Evolutionary conservation across 805 yeast genomes (phyloP).

Genomic region (Cyberlindnera mycetangii): DNA sequence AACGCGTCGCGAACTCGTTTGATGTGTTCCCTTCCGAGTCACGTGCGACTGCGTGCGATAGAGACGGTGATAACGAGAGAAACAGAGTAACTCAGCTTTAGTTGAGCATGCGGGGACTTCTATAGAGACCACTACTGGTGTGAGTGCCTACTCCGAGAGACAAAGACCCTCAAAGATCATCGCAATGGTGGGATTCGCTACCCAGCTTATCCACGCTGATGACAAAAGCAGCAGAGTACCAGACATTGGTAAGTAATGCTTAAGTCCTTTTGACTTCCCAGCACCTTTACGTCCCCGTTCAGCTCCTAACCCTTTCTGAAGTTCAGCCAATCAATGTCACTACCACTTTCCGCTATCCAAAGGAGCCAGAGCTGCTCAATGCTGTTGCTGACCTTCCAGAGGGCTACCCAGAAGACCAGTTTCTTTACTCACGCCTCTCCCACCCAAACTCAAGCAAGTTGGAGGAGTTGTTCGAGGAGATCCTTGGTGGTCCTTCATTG

Average conservation of each 20-base stretch:
- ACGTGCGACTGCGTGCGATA: neutral
- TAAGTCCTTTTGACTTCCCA: neutral
- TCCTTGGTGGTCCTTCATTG: slow-evolving; percentile 64
- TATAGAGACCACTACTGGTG: too few relatives aligned
- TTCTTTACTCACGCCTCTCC: slow-evolving; percentile 66
- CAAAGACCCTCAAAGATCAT: neutral
- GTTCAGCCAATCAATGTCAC: slow-evolving; percentile 80
- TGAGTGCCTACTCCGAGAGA: too few relatives aligned
- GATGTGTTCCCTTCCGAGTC: neutral
- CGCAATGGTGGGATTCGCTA: slow-evolving; percentile 42
- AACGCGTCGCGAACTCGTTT: slow-evolving; percentile 1
- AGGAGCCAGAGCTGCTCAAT: slow-evolving; percentile 53
- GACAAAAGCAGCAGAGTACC: slow-evolving; percentile 51
- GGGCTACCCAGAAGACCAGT: slow-evolving; percentile 33
- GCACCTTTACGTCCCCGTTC: neutral
- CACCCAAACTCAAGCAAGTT: slow-evolving; percentile 72
- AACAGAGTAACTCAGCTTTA: too few relatives aligned
- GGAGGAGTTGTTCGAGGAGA: slow-evolving; percentile 58
- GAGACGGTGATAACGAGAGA: too few relatives aligned
- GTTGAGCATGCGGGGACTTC: too few relatives aligned
- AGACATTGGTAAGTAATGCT: slow-evolving; percentile 43
- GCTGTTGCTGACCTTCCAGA: slow-evolving; percentile 41
- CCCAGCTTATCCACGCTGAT: slow-evolving; percentile 69
- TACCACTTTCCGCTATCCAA: slow-evolving; percentile 70
- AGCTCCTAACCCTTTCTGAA: slow-evolving; percentile 26